Conservation (phyloP, 345 rosid genomes). For the sweet orange (Citrus sinensis) region DVS_A1.0 CM039168.1:22036501-22037000, state of each 20-base stretch:
- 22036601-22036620: too few relatives aligned
- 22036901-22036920: not conserved
- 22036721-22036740: too few relatives aligned
- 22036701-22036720: too few relatives aligned
- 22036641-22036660: not conserved
- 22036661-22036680: not conserved
- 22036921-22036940: not conserved
- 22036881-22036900: not conserved
- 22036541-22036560: too few relatives aligned
- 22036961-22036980: not conserved
- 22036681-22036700: too few relatives aligned
- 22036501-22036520: too few relatives aligned
- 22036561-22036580: too few relatives aligned
- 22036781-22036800: conserved; percentile 13
- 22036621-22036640: not conserved
- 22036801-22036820: conserved; percentile 1
- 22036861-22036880: not conserved
- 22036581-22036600: too few relatives aligned
- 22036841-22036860: not conserved
- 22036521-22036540: too few relatives aligned
- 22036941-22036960: not conserved
- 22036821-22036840: not conserved
- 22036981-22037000: not conserved
- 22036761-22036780: not conserved
- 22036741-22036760: not conserved